These are phyloP conservation scores for Trichophyton mentagrophytes DNA, from an alignment of 2,329 filamentous ascomycete genomes.

Conservation along the genomic window DNA sequence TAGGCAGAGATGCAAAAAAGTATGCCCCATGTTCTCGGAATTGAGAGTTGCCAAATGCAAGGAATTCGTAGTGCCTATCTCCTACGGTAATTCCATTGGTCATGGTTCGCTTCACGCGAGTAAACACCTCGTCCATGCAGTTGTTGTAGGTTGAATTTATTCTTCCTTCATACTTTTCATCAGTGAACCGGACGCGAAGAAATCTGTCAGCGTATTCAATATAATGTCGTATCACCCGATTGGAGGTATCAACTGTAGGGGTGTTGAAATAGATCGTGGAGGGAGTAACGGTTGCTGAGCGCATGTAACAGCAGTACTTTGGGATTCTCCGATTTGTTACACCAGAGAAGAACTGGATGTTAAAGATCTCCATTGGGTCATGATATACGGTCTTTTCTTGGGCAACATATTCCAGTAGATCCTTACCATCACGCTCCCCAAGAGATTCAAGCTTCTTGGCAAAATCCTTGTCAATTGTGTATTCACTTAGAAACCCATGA, in stretches of 20 bases:
- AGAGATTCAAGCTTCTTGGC: constrained; percentile 46
- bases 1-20: constrained; percentile 66
- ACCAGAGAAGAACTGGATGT: constrained; percentile 34
- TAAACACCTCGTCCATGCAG: constrained; percentile 58
- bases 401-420: constrained; percentile 61
- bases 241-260: constrained; percentile 72
- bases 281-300: constrained; percentile 70
- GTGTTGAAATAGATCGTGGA: constrained; percentile 67
- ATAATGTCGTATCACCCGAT: constrained; percentile 69
- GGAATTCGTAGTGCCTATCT: constrained; percentile 69
- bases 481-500: constrained; percentile 60
- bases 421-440: constrained; percentile 43
- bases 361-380: constrained; percentile 62
- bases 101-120: constrained; percentile 58
- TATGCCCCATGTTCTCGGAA: constrained; percentile 85
- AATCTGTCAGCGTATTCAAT: constrained; percentile 61
- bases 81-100: constrained; percentile 70
- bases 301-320: constrained; percentile 59
- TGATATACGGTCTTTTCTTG: constrained; percentile 50
- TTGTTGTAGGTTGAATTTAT: constrained; percentile 46
- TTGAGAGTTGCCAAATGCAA: constrained; percentile 92
- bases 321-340: constrained; percentile 46
- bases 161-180: constrained; percentile 55
- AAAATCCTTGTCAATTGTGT: constrained; percentile 57
- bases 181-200: constrained; percentile 75